Conservation (phyloP, 2,329 filamentous ascomycete genomes). For the Volutella citrinella region DNA sequence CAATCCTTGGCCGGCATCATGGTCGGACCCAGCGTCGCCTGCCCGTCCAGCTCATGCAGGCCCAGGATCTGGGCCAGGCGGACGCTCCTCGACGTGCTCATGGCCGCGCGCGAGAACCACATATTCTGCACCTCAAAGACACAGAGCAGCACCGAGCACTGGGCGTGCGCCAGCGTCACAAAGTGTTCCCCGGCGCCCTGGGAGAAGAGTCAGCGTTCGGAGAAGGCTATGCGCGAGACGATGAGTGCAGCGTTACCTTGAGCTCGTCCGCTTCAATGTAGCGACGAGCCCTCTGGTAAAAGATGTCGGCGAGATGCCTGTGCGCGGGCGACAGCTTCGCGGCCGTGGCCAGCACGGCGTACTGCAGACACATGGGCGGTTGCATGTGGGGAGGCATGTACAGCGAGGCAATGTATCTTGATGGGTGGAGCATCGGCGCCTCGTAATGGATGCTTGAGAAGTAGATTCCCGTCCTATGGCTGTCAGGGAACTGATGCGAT, state of each 20-base stretch:
- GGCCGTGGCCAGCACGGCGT: slow-evolving; percentile 19
- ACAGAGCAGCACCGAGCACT: slow-evolving; percentile 69
- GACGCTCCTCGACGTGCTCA: slow-evolving; percentile 68
- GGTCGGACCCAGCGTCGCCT: slow-evolving; percentile 66
- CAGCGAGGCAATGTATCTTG: slow-evolving; percentile 19
- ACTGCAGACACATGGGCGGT: slow-evolving; percentile 24
- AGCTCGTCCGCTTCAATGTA: slow-evolving; percentile 23
- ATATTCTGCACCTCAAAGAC: slow-evolving; percentile 78
- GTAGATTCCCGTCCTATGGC: slow-evolving; percentile 19
- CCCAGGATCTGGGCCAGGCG: slow-evolving; percentile 77
- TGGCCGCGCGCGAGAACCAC: slow-evolving; percentile 78
- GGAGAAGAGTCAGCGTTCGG: not conserved
- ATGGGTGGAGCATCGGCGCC: slow-evolving; percentile 16
- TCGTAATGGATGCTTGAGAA: slow-evolving; percentile 15
- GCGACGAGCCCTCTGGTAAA: slow-evolving; percentile 18
- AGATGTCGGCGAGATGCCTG: slow-evolving; percentile 13
- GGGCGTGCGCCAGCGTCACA: slow-evolving; percentile 65
- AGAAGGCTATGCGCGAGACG: rapidly evolving
- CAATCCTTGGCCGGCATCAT: slow-evolving; percentile 71
- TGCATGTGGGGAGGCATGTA: slow-evolving; percentile 24
- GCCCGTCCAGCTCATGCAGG: slow-evolving; percentile 68
- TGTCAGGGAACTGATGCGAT: no score
- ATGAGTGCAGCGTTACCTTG: slow-evolving; percentile 8
- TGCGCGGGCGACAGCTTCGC: slow-evolving; percentile 12
- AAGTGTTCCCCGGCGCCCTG: slow-evolving; percentile 24